These are phyloP conservation scores for Pseudocercospora macadamiae DNA, from an alignment of 2,329 filamentous ascomycete genomes.

Conservation along the genomic window DNA sequence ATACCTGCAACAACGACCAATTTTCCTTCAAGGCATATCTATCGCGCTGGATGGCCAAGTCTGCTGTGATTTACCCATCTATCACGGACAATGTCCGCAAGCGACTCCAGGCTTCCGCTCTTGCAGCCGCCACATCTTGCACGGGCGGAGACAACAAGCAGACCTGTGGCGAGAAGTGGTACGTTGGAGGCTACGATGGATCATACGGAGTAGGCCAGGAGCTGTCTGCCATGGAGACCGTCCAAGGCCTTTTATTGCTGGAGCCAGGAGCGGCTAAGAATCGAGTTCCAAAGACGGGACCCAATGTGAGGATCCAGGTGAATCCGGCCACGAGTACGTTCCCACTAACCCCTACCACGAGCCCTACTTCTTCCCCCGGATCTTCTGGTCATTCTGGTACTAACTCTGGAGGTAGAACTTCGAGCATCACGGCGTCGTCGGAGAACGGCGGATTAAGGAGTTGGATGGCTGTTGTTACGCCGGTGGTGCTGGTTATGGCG, in stretches of 20 bases:
- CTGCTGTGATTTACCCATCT: conserved; percentile 48
- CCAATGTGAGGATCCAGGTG: conserved; percentile 26
- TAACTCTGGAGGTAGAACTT: conserved; percentile 2
- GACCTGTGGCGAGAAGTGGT: conserved; percentile 52
- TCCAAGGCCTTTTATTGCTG: conserved; percentile 45
- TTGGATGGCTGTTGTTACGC: background rate
- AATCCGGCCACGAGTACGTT: conserved; percentile 29
- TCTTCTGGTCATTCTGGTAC: conserved; percentile 12
- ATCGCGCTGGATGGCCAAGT: conserved; percentile 62
- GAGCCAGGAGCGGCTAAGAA: conserved; percentile 9
- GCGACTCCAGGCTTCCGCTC: conserved; percentile 45
- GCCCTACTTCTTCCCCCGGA: conserved; percentile 9
- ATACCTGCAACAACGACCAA: conserved; percentile 71
- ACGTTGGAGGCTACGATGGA: conserved; percentile 46
- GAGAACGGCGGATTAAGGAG: background rate
- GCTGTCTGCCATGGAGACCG: conserved; percentile 49
- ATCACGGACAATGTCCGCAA: conserved; percentile 43
- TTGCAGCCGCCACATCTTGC: conserved; percentile 49
- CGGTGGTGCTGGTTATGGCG: background rate
- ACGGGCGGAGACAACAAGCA: conserved; percentile 44
- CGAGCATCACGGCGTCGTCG: background rate
- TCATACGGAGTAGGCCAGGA: conserved; percentile 48
- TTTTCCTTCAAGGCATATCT: conserved; percentile 77
- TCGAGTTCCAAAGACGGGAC: conserved; percentile 17
- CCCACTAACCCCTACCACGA: conserved; percentile 23